Conservation (phyloP, 2,329 filamentous ascomycete species). For the Trichophaea hybrida region DNA sequence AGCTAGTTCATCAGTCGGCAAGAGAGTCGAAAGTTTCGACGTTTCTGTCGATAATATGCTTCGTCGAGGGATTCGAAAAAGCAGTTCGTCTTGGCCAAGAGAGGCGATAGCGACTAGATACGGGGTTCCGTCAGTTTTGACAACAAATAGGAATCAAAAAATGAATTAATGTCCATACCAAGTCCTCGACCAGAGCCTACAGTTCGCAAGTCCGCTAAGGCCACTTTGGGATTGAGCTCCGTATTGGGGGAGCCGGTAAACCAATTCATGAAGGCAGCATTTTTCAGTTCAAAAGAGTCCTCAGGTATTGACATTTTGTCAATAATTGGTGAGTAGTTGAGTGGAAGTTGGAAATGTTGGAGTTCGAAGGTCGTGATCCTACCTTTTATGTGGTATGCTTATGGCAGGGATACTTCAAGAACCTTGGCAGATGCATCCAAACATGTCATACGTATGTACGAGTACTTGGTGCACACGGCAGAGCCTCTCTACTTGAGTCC, state of each 20-base stretch:
- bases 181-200: slow-evolving; percentile 47
- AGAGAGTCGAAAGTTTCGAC: slow-evolving; percentile 47
- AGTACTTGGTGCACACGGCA: too few species aligned
- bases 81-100: slow-evolving; percentile 57
- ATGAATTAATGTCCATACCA: slow-evolving; percentile 36
- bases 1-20: slow-evolving; percentile 40
- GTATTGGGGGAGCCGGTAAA: slow-evolving; percentile 39
- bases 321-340: background rate
- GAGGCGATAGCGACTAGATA: slow-evolving; percentile 51
- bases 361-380: too few species aligned
- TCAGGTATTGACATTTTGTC: background rate
- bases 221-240: slow-evolving; percentile 43
- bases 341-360: too few species aligned
- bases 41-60: slow-evolving; percentile 59
- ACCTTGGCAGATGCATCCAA: too few species aligned
- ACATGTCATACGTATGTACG: too few species aligned
- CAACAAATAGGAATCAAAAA: background rate
- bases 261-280: slow-evolving; percentile 42
- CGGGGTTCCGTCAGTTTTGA: background rate
- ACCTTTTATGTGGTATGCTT: too few species aligned
- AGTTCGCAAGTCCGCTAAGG: slow-evolving; percentile 43
- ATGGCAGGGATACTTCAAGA: too few species aligned
- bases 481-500: too few species aligned
- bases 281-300: slow-evolving; percentile 14
- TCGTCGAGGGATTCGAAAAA: slow-evolving; percentile 65